Percentiles rank a stretch among this genome's conserved stretches.
phyloP scores from a whole-genome alignment of 352 stramenopile species.

The Phytophthora rubi region DNA sequence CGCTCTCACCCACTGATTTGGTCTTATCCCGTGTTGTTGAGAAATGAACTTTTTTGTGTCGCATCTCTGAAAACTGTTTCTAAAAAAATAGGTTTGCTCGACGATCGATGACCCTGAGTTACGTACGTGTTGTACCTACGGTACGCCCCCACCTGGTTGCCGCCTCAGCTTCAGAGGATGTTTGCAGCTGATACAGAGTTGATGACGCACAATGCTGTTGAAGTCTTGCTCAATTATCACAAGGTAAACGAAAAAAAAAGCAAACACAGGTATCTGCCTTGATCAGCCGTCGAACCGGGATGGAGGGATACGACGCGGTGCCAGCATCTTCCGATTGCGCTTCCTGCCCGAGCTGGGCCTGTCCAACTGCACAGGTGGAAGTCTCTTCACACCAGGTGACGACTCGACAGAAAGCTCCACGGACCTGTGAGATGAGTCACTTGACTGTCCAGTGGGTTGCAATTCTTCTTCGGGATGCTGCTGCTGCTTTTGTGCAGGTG shows the following conservation, averaged over 20 bases:
- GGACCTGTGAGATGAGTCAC: neutral
- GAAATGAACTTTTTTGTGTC: slow-evolving; percentile 23
- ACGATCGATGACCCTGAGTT: neutral
- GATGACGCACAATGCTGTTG: neutral
- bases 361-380: slow-evolving; percentile 13
- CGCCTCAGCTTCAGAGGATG: neutral
- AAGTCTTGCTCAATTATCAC: neutral
- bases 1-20: slow-evolving; percentile 21
- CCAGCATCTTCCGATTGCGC: slow-evolving; percentile 57
- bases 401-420: slow-evolving; percentile 1
- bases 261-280: neutral
- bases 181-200: neutral
- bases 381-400: neutral
- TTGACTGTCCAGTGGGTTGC: neutral
- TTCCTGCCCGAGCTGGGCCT: slow-evolving; percentile 44
- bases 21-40: slow-evolving; percentile 19
- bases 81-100: slow-evolving; percentile 9
- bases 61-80: slow-evolving; percentile 14
- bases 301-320: slow-evolving; percentile 59
- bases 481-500: slow-evolving; percentile 11
- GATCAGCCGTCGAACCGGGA: slow-evolving; percentile 25
- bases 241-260: neutral
- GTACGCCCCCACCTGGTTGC: neutral
- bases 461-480: neutral
- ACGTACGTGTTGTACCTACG: too few relatives aligned